Evolutionary conservation across 768 basidiomycete genomes (phyloP).

Genomic region (Gloeopeniophorella convolvens): DNA sequence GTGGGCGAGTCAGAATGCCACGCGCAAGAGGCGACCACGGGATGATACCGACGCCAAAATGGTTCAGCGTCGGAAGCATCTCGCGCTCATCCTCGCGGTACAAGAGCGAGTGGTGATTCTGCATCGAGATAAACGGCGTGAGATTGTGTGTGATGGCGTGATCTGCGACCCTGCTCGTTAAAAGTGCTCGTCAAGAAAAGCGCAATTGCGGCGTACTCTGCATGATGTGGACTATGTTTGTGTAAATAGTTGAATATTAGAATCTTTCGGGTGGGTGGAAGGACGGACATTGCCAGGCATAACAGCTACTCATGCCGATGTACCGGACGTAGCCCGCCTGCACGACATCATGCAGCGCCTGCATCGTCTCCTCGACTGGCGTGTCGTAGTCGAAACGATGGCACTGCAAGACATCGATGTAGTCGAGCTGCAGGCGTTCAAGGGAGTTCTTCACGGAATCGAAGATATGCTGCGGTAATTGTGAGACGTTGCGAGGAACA

Average conservation of each 20-base stretch:
- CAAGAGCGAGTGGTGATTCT: conserved; percentile 27
- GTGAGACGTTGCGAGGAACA: too few relatives aligned
- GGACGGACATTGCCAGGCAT: conserved; percentile 27
- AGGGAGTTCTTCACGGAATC: conserved; percentile 56
- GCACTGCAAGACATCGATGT: conserved; percentile 69
- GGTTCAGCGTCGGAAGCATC: conserved; percentile 29
- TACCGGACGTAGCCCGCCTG: conserved; percentile 33
- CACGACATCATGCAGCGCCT: conserved; percentile 36
- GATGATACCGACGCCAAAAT: conserved; percentile 18
- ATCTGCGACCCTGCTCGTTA: conserved; percentile 16
- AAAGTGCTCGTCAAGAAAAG: conserved; percentile 4
- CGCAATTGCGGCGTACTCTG: conserved; percentile 6
- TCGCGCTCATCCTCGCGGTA: conserved; percentile 37
- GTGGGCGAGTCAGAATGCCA: conserved; percentile 16
- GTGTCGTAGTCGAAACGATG: conserved; percentile 33
- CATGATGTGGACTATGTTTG: conserved; percentile 12
- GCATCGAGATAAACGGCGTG: conserved; percentile 19
- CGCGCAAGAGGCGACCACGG: conserved; percentile 19
- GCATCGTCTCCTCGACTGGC: conserved; percentile 27
- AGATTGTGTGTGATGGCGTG: conserved; percentile 16
- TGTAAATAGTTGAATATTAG: conserved; percentile 11
- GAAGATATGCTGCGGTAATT: conserved; percentile 54
- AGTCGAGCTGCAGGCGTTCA: conserved; percentile 65
- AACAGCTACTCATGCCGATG: conserved; percentile 28
- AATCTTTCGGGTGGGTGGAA: neutral